Conservation (phyloP, 306 rosid genomes). For the Citrullus colocynthis region DNA sequence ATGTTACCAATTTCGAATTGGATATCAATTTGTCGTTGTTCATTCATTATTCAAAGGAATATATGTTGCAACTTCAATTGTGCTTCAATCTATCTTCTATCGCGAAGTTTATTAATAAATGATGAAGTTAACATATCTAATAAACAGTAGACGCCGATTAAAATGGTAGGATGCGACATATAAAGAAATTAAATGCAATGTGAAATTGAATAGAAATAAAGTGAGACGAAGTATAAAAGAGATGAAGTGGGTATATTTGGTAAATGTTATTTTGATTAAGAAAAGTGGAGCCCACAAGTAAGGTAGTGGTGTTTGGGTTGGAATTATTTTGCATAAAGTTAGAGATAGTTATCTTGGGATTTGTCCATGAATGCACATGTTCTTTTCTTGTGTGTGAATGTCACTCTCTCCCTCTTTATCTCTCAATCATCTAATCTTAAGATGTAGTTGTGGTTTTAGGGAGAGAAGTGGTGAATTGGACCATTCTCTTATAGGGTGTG, state of each 20-base stretch:
- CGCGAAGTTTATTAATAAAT: background rate
- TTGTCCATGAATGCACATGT: background rate
- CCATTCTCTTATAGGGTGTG: slow-evolving; percentile 16
- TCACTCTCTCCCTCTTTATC: too few species aligned
- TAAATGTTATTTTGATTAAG: too few species aligned
- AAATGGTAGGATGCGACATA: background rate
- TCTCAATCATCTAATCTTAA: too few species aligned
- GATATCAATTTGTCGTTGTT: background rate
- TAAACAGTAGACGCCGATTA: too few species aligned
- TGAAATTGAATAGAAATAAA: background rate
- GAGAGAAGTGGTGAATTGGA: slow-evolving; percentile 11
- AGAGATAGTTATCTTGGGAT: background rate
- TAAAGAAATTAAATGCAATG: background rate
- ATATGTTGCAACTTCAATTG: background rate
- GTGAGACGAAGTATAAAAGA: background rate
- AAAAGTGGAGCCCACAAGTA: background rate
- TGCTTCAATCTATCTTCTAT: background rate
- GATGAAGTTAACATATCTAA: background rate
- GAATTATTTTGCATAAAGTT: background rate
- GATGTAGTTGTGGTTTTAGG: background rate
- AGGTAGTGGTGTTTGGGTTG: background rate
- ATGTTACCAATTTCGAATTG: background rate
- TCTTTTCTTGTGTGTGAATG: background rate
- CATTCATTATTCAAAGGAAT: too few species aligned
- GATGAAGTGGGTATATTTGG: too few species aligned